Evolutionary conservation across 2,329 filamentous ascomycete species (phyloP).

Genomic region (Zasmidium citrigriseum): DNA sequence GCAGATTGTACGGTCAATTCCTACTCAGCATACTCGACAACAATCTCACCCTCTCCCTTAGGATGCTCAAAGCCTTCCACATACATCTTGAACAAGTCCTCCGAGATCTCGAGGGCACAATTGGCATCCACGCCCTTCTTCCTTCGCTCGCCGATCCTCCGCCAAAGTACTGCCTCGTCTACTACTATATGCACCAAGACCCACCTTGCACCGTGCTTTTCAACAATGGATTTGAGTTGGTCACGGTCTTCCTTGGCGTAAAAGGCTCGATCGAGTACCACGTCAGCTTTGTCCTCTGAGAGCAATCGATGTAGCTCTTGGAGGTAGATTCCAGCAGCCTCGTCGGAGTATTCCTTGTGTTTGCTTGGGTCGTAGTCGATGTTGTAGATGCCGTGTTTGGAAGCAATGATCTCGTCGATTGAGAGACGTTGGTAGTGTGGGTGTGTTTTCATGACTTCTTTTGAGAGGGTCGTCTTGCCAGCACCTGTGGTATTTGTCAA

Average conservation of each 20-base stretch:
- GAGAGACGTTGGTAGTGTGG: constrained; percentile 5
- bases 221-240: constrained; percentile 7
- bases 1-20: neutral
- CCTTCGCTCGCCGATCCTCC: constrained; percentile 1
- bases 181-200: constrained; percentile 9
- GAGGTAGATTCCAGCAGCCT: constrained; percentile 4
- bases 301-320: neutral
- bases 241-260: constrained; percentile 13
- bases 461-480: constrained; percentile 11
- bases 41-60: constrained; percentile 8
- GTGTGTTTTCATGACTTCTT: constrained; percentile 1
- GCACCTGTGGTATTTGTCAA: constrained; percentile 1
- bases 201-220: constrained; percentile 3
- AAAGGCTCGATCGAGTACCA: constrained; percentile 13
- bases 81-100: constrained; percentile 6
- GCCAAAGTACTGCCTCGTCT: constrained; percentile 7
- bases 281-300: neutral
- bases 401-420: constrained; percentile 10
- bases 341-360: constrained; percentile 5
- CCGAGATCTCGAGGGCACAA: constrained; percentile 12
- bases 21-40: constrained; percentile 9
- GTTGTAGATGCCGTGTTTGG: constrained; percentile 7
- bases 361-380: constrained; percentile 7
- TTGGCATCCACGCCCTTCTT: constrained; percentile 8
- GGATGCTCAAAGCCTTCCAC: constrained; percentile 12